Evolutionary conservation across 2,329 filamentous ascomycete genomes (phyloP), one percentile per base, ranked within the genome.

Genomic region (Paradendryphiella salina): DNA sequence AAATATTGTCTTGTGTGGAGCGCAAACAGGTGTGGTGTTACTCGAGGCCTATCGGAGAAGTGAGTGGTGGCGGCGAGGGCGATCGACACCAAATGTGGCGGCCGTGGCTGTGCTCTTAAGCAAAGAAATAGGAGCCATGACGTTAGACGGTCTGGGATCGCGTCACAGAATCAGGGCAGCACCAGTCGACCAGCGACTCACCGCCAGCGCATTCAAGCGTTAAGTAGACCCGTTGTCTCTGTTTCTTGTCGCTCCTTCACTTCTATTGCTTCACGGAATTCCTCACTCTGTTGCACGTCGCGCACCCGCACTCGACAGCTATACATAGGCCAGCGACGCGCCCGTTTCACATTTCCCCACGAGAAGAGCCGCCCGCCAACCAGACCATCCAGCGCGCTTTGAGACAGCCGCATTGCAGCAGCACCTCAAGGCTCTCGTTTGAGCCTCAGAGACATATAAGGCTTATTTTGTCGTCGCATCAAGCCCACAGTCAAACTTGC

Each of bases 281-380:
- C n/a, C 3, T 20, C 29, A 1, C 26, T 31, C 23, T 29, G 26
- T 52, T 51, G 50, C 59, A 57, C 47, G 53, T 52, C 52, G 49
- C 47, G 55, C 57, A 46, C 46, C 59, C 53, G 57, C 58, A 61
- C 60, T 67, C 56, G 61, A 36, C 61, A 39, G 43, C 66, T 73
- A 69, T 70, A 65, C 62, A 65, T 69, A 72, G 64, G 44, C 40
- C 67, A 59, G 65, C 67, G 61, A 67, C 62, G 69, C 70, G 70
- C 69, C 70, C 67, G 71, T 73, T 74, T 74, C 71, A 73, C 61
- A 67, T 56, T 57, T 61, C 51, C 50, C 44, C 44, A 49, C 41
- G 38, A 42, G 35, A 57, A 58, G 50, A 60, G 52, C 59, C 64
- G 63, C 55, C 62, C 35, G 41, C 71, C 71, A 73, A 72, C 69